These are phyloP conservation scores for Lactifluus piperatus DNA, from an alignment of 768 basidiomycete species.

Conservation along the genomic window DNA sequence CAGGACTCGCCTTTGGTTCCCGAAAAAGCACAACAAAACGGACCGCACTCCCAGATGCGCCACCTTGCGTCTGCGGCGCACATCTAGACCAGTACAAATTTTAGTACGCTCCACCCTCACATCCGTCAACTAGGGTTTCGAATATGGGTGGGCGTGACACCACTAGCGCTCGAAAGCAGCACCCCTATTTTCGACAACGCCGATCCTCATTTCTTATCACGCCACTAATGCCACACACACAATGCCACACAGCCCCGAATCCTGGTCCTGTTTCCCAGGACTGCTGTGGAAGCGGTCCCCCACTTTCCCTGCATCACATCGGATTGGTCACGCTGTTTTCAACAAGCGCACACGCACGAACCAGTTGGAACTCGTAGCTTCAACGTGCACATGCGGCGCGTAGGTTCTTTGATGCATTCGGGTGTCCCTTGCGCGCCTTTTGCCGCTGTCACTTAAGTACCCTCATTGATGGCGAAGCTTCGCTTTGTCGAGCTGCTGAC, in stretches of 20 bases:
- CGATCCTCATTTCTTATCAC: constrained; percentile 4
- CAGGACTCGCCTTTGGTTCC: not conserved
- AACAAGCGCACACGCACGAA: not conserved
- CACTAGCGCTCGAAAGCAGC: not conserved
- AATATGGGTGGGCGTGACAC: not conserved
- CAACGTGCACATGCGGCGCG: not conserved
- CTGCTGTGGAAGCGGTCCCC: not conserved
- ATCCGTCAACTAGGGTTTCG: not conserved
- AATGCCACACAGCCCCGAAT: not conserved
- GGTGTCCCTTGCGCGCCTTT: not conserved
- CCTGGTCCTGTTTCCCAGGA: not conserved
- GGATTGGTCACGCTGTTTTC: not conserved
- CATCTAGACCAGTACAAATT: not conserved
- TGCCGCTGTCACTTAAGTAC: not conserved
- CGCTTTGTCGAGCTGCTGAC: not conserved
- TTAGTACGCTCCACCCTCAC: not conserved
- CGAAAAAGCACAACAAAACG: not conserved
- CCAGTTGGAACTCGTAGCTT: not conserved
- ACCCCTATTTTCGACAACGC: not conserved
- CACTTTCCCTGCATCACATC: constrained; percentile 6
- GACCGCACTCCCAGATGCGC: not conserved
- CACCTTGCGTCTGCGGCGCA: not conserved
- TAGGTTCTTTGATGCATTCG: not conserved
- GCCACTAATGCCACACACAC: constrained; percentile 5
- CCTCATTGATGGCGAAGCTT: not conserved